Evolutionary conservation across 1,284 basidiomycete species (phyloP).

Genomic region (Schizophyllum commune): DNA sequence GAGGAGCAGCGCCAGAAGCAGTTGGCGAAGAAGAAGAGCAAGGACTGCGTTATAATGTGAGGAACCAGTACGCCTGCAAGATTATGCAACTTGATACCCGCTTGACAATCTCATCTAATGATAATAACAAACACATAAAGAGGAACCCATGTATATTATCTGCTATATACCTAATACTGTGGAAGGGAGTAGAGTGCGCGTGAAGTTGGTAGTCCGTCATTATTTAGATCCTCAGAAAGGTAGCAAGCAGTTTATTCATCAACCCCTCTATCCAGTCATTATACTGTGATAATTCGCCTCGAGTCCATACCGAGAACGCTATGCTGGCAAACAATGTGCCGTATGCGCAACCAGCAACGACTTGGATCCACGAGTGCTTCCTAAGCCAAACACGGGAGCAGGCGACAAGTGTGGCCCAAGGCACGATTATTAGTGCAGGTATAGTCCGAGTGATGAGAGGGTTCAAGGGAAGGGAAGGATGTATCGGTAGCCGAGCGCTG

Average conservation of each 20-base stretch:
- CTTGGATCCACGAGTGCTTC: background rate
- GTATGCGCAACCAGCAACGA: background rate
- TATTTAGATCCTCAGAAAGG: background rate
- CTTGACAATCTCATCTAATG: too few relatives aligned
- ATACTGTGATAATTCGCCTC: background rate
- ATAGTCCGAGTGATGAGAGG: slow-evolving; percentile 27
- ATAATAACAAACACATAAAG: background rate
- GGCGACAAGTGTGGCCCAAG: slow-evolving; percentile 50
- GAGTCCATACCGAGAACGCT: background rate
- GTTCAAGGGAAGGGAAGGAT: slow-evolving; percentile 29
- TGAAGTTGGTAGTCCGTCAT: background rate
- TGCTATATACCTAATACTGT: background rate
- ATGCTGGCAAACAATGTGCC: slow-evolving; percentile 7
- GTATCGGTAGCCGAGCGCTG: slow-evolving; percentile 40
- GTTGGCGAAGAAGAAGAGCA: slow-evolving; percentile 40
- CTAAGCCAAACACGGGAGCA: slow-evolving; percentile 56
- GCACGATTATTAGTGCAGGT: slow-evolving; percentile 39
- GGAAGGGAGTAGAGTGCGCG: background rate
- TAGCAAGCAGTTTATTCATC: background rate
- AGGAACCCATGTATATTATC: background rate
- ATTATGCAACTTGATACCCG: too few relatives aligned
- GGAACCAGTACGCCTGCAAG: background rate
- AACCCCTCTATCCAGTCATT: background rate
- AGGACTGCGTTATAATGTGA: slow-evolving; percentile 62
- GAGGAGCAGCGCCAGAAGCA: slow-evolving; percentile 20